Evolutionary conservation across 345 rosid species (phyloP).

Genomic region (Iberis pinnata): DNA sequence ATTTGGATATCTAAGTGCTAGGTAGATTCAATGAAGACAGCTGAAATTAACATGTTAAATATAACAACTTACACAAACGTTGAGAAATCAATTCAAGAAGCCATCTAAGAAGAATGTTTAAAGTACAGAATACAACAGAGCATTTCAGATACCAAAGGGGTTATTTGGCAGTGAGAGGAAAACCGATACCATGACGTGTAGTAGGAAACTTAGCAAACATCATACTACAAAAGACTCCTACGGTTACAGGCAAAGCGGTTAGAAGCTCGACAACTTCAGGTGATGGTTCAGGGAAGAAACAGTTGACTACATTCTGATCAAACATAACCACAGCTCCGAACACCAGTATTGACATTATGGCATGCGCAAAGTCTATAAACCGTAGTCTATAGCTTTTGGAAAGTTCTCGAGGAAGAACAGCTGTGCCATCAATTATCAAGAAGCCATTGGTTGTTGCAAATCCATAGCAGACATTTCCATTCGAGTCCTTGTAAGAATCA

Average conservation of each 20-base stretch:
- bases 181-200: constrained; percentile 83
- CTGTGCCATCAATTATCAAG: constrained; percentile 74
- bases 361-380: constrained; percentile 68
- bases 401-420: constrained; percentile 41
- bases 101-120: constrained; percentile 8
- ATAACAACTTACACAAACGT: constrained; percentile 1
- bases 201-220: constrained; percentile 73
- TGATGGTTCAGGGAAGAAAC: constrained; percentile 72
- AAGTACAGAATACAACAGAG: constrained; percentile 5
- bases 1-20: constrained; percentile 20
- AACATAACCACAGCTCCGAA: constrained; percentile 65
- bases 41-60: not conserved
- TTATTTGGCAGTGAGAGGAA: constrained; percentile 32
- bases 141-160: not conserved
- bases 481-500: constrained; percentile 60
- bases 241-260: constrained; percentile 58
- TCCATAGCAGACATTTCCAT: constrained; percentile 64
- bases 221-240: constrained; percentile 72
- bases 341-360: constrained; percentile 64
- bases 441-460: constrained; percentile 58
- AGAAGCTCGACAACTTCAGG: constrained; percentile 49
- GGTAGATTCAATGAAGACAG: constrained; percentile 18
- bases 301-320: constrained; percentile 56
- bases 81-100: constrained; percentile 7
- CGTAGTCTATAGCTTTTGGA: constrained; percentile 41